These are phyloP conservation scores for Secale cereale DNA, from an alignment of 176 grass and related monocot species.

Conservation along the genomic window DNA sequence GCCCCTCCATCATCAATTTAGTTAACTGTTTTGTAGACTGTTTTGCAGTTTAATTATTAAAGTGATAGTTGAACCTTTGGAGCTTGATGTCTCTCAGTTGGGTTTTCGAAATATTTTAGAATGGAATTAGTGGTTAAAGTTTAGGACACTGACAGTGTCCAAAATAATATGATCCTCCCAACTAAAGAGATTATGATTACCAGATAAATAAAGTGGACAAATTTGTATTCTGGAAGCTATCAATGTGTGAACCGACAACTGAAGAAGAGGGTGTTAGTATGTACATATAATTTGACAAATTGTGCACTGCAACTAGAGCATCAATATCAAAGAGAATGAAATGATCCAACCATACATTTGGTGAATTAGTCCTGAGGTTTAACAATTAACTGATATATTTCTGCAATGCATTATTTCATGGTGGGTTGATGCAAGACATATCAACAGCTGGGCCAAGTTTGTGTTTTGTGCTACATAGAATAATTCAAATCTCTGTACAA, in stretches of 20 bases:
- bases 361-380: not conserved
- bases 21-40: not conserved
- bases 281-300: not conserved
- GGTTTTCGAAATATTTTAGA: not conserved
- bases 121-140: not conserved
- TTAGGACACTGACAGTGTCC: not conserved
- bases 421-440: not conserved
- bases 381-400: not conserved
- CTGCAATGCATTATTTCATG: not conserved
- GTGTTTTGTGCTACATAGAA: not conserved
- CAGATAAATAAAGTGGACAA: not conserved
- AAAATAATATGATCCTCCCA: not conserved
- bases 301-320: constrained; percentile 3
- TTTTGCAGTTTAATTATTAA: not conserved
- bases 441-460: not conserved
- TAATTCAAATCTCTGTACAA: not conserved
- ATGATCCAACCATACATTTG: constrained; percentile 1
- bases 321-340: constrained; percentile 7
- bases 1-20: not conserved
- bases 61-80: not conserved
- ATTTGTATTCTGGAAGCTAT: not conserved
- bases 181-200: not conserved
- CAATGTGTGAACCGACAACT: not conserved
- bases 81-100: not conserved
- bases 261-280: not conserved